Percentiles rank a stretch among this genome's conserved stretches.
Evolutionary conservation across 495 filamentous ascomycete species (phyloP).

Genomic region (Penicillium chermesinum): DNA sequence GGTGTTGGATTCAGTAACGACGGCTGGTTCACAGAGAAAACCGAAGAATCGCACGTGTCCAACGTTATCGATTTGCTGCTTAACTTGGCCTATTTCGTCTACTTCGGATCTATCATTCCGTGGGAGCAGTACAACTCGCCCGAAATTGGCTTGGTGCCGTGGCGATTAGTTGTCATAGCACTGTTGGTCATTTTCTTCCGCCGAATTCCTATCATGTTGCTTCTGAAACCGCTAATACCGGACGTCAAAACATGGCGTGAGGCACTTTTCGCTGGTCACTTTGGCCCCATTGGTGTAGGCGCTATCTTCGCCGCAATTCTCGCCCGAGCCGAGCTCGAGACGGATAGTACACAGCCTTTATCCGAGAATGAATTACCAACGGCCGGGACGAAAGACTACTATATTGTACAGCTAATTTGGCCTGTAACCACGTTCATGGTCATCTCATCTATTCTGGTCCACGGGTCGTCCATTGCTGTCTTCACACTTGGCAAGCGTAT

Average conservation of each 20-base stretch:
- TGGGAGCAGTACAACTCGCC: slow-evolving; percentile 81
- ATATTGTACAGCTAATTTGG: slow-evolving; percentile 82
- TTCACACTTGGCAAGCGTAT: slow-evolving; percentile 98
- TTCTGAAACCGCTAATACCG: slow-evolving; percentile 87
- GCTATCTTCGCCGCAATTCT: slow-evolving; percentile 94
- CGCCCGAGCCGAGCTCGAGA: slow-evolving; percentile 82
- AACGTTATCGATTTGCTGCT: slow-evolving; percentile 98
- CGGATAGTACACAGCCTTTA: slow-evolving; percentile 63
- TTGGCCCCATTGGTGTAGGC: slow-evolving; percentile 97
- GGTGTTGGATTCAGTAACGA: slow-evolving; percentile 98
- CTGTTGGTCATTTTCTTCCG: slow-evolving; percentile 93
- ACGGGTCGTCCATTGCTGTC: slow-evolving; percentile 96
- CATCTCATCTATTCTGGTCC: slow-evolving; percentile 88
- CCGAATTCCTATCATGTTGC: slow-evolving; percentile 92
- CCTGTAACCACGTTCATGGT: slow-evolving; percentile 94
- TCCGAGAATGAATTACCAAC: slow-evolving; percentile 56
- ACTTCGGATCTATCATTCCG: slow-evolving; percentile 93
- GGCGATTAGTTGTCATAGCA: slow-evolving; percentile 84
- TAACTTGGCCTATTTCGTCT: slow-evolving; percentile 98
- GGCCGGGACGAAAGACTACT: slow-evolving; percentile 50
- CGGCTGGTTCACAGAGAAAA: slow-evolving; percentile 98
- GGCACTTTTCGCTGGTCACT: slow-evolving; percentile 95
- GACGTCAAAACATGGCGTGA: slow-evolving; percentile 99
- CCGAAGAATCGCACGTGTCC: slow-evolving; percentile 96
- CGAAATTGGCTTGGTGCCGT: slow-evolving; percentile 67